Evolutionary conservation across 805 yeast species (phyloP), one percentile per base, ranked within the genome.

Genomic region (Barnettozyma californica): DNA sequence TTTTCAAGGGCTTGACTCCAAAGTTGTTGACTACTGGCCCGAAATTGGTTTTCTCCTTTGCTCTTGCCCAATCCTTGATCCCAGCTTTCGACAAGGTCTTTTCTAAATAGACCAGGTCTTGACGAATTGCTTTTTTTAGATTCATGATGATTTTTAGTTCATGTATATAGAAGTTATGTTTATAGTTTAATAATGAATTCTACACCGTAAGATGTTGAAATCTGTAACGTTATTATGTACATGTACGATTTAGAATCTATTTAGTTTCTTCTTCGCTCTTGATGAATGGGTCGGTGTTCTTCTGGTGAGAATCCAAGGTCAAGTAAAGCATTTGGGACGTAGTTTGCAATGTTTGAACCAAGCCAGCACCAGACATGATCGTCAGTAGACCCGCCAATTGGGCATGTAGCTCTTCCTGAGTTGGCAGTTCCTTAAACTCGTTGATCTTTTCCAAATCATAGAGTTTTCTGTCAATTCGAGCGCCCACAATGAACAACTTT

Each of bases 11-110:
- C 41, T 79, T 94, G 64, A 87, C 95, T 51, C 99, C 99, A 53
- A 94, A 94, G 71, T 78, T 94, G 64, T 78, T 94, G 68, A 94
- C 99, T 43, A 91, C 99, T 33, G 99, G 99, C 58, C 99, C 99
- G 48, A 94, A 94, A 74, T 80, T 94, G 62, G 99, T 94, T 47
- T 94, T 94, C 68, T 88, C 96, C n/a, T 92, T 92, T 65, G 99
- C 99, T 9, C 73, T 92, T 68, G 99, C 99, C 40, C 99, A 92
- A 74, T 78, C 96, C 37, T 80, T 94, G 74, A 94, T 94, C 59
- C 99, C 99, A 52, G 95, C 95, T 52, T 90, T 91, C 61, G 99
- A 94, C 68, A 81, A 81, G 58, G 57, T 84, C 49, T 68, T 88
- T 55, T 71, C 46, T 13, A 55, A 57, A 44, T 50, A 40, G 21